Base-by-base conservation (phyloP, 768 basidiomycete genomes). In the Gymnopilus dilepis region DNA sequence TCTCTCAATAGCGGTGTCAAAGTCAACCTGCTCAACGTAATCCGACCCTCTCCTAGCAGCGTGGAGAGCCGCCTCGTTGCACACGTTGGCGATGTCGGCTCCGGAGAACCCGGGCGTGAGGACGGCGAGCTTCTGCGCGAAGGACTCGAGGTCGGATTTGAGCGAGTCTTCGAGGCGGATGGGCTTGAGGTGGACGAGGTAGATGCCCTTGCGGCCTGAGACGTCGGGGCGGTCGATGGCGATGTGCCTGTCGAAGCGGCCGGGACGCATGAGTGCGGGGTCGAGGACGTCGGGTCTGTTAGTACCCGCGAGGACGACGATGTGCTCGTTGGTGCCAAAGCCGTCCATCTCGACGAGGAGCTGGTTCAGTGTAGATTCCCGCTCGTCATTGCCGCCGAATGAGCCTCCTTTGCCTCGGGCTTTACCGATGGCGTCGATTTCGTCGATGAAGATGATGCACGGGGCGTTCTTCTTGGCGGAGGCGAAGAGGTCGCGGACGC, bases 341-440 rank as follows among this genome's bases (percentile, higher is more conserved):
- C 97, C 97, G 74, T 99, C 97, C 97, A 99, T 99, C 79, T 99
- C 97, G 56, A 99, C 97, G 62, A 99, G 81, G 12, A 99, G 83
- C 76, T 99, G 97, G 74, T 99, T 99, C 60, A 99, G 85, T 28
- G 97, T 99, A 0, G 92, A 93, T 76, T 99, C 97, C 30, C 97
- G 88, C 75, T 99, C 97, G 72, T 99, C 97, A 76, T 99, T 98
- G 5, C 97, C 94, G 34, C 84, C 88, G 55, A 85, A 76, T 60
- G 75, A 78, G 33, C 97, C 95, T 54, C 94, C 87, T 64, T 85
- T 87, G 24, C 91, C 91, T 71, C 97, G 86, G 17, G 94, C 84
- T 78, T 98, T 99, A 59, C 97, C 97, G 68, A 99, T 99, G 54
- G 97, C 97, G 74, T 99, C 97, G 65, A 99, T 99, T 79, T 99